Conservation (phyloP, 202 grass and related monocot genomes). For the Brachypodium distachyon region DNA sequence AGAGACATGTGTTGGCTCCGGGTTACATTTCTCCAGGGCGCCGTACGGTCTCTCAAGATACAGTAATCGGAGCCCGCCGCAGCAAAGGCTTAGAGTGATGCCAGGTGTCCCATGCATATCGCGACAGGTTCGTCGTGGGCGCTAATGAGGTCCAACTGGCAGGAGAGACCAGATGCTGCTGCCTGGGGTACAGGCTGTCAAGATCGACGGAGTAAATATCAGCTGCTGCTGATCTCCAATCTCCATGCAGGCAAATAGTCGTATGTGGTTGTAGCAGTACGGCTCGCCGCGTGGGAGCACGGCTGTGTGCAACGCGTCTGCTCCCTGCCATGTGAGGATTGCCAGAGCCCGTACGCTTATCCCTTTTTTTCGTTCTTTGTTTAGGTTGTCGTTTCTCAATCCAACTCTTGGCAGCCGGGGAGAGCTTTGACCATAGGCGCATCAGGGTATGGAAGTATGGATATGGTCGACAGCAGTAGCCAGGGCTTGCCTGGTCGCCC, state of each 20-base stretch:
- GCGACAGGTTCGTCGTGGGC: not conserved
- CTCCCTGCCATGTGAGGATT: not conserved
- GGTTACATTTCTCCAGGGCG: not conserved
- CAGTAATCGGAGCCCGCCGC: not conserved
- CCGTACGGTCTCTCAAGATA: not conserved
- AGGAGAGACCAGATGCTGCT: not conserved
- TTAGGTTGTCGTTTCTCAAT: not conserved
- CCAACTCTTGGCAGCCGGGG: not conserved
- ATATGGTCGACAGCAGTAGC: not conserved
- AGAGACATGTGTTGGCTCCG: no score
- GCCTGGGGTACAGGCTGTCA: conserved; percentile 17
- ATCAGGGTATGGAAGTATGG: not conserved
- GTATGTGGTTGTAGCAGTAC: not conserved
- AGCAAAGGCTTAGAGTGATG: not conserved
- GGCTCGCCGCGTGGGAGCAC: not conserved
- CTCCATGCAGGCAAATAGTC: not conserved
- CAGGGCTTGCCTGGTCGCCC: not conserved
- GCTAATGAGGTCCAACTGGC: conserved; percentile 4
- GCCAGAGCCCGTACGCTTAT: not conserved
- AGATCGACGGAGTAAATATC: not conserved
- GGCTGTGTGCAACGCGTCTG: not conserved
- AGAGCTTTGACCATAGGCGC: not conserved
- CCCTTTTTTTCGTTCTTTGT: no score
- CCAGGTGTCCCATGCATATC: conserved; percentile 16
- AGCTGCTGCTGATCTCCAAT: no score